Base-by-base conservation (phyloP, 1,284 basidiomycete species). In the Thelephora terrestris region DNA sequence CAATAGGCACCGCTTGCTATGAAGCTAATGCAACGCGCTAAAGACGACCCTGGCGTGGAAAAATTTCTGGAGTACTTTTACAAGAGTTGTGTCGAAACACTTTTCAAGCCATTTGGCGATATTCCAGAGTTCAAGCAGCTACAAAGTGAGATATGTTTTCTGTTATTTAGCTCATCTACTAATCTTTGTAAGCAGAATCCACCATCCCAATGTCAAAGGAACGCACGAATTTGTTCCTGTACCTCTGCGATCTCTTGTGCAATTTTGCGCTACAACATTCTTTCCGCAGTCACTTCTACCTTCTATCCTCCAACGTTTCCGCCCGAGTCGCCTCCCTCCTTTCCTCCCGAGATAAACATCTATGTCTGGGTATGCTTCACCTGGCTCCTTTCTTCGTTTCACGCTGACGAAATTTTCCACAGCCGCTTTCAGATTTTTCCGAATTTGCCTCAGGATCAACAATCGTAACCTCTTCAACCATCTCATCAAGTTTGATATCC, bases 41-140 rank as follows among this genome's bases (percentile, higher is more conserved):
- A 87, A 64, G 88, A 94, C 61, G 85, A 94, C 57, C 81, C 85
- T n/a, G 76, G 83, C 47, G 82, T 82, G 16, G 89, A 96, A 62
- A 79, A 80, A 50, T 99, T 95, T 70, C 71, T 94, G 58, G 85
- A 92, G 29, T 91, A 90, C 66, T 93, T 98, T 64, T 99, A 98
- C 71, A 84, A 82, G 64, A 71, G 78, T 42, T 91, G 85, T 60
- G 74, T 87, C 48, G 68, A 75, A 17, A 73, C 74, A 16, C 71
- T 99, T 43, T 87, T 93, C 67, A 79, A 77, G 58, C 94, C 96
- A 1, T 70, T 98, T 37, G 66, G 63, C 39, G 79, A 89, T 48
- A 68, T 97, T 18, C 81, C 90, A 4, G 86, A 92, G 52, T 84
- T 81, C 71, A 78, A 74, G 61, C 74, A 74, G 49, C 65, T 74